These are phyloP conservation scores for Serpula lacrymans DNA, from an alignment of 768 basidiomycete genomes.

Conservation along the genomic window DNA sequence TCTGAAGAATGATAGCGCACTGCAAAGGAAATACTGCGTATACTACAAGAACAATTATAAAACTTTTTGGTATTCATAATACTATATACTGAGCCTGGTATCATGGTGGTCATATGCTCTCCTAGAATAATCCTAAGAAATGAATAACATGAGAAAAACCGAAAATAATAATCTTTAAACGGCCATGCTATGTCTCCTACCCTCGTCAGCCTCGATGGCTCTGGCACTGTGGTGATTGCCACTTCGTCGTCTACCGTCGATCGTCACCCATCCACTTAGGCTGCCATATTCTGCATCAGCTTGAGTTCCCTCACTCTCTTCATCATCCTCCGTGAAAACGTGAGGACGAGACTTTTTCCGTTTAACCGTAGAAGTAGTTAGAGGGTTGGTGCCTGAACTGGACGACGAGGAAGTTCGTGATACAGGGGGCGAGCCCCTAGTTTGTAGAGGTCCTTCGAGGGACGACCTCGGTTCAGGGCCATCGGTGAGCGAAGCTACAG, in stretches of 20 bases:
- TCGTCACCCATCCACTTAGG: slow-evolving; percentile 44
- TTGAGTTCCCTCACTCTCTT: slow-evolving; percentile 66
- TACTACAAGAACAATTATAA: too few relatives aligned
- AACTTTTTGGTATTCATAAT: too few relatives aligned
- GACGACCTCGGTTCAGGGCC: slow-evolving; percentile 40
- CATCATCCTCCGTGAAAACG: slow-evolving; percentile 44
- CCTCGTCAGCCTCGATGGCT: slow-evolving; percentile 44
- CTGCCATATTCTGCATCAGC: slow-evolving; percentile 64
- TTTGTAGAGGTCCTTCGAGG: slow-evolving; percentile 31
- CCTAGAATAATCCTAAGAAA: slow-evolving; percentile 32
- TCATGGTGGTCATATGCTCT: too few relatives aligned
- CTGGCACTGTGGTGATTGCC: slow-evolving; percentile 19
- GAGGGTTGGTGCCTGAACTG: slow-evolving; percentile 15
- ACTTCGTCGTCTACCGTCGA: slow-evolving; percentile 54
- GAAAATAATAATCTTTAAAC: slow-evolving; percentile 38
- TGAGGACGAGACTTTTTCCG: slow-evolving; percentile 55
- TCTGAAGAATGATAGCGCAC: too few relatives aligned
- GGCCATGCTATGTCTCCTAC: slow-evolving; percentile 65
- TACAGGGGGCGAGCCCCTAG: slow-evolving; percentile 31
- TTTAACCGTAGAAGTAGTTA: slow-evolving; percentile 32
- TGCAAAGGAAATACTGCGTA: too few relatives aligned
- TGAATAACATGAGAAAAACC: slow-evolving; percentile 17
- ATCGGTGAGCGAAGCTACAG: slow-evolving; percentile 29
- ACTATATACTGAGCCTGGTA: too few relatives aligned
- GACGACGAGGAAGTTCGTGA: slow-evolving; percentile 22